Conservation (phyloP, 129 eudicot genomes). For the sunflower (Helianthus annuus) region DNA sequence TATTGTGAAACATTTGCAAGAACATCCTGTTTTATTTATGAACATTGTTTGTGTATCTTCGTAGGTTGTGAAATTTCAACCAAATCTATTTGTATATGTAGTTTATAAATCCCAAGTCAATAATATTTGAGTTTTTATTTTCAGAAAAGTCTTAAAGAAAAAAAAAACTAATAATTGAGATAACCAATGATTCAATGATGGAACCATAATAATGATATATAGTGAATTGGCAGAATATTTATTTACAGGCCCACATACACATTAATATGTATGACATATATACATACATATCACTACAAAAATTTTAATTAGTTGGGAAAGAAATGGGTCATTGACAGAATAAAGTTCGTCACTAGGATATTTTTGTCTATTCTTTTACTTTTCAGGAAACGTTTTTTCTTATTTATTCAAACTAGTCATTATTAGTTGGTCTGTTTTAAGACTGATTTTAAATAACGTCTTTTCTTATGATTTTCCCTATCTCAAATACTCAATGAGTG, state of each 20-base stretch:
- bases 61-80: not conserved
- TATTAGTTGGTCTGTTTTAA: too few species aligned
- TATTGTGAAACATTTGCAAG: not conserved
- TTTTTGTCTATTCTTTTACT: not conserved
- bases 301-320: not conserved
- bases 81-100: not conserved
- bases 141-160: not conserved
- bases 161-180: slow-evolving; percentile 17
- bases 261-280: not conserved
- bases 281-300: not conserved
- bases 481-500: too few species aligned
- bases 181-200: slow-evolving; percentile 12
- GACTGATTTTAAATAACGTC: too few species aligned
- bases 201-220: slow-evolving; percentile 22
- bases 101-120: not conserved
- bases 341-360: not conserved
- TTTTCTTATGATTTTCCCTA: too few species aligned
- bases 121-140: not conserved
- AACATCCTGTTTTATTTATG: not conserved
- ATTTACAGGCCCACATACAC: slow-evolving; percentile 24
- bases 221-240: slow-evolving; percentile 32
- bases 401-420: not conserved
- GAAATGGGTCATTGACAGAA: not conserved
- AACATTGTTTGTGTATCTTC: not conserved
- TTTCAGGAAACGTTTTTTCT: not conserved